These are phyloP conservation scores for Cyathus striatus DNA, from an alignment of 768 basidiomycete genomes.

Conservation along the genomic window DNA sequence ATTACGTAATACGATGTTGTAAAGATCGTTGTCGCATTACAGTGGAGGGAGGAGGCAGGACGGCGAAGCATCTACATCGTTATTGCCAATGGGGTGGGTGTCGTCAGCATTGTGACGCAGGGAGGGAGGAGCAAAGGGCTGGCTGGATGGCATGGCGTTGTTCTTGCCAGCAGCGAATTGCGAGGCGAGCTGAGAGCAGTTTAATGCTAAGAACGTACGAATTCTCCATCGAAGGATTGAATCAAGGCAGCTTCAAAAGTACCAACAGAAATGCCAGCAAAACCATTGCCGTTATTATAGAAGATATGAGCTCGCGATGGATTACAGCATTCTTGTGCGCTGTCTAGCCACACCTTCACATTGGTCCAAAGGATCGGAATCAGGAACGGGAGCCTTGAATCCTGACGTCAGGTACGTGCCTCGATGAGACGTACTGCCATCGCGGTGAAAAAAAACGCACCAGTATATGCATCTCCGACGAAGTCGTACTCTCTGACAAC, in stretches of 20 bases:
- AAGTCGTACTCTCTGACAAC: slow-evolving; percentile 51
- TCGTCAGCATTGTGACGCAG: too few relatives aligned
- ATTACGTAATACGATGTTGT: too few relatives aligned
- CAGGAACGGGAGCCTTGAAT: slow-evolving; percentile 43
- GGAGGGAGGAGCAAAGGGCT: too few relatives aligned
- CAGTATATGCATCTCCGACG: slow-evolving; percentile 50
- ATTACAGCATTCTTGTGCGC: not conserved
- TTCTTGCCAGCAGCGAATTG: slow-evolving; percentile 39
- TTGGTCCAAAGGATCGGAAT: slow-evolving; percentile 47
- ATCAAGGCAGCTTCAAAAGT: slow-evolving; percentile 47
- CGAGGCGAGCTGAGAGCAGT: slow-evolving; percentile 35
- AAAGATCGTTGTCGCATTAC: too few relatives aligned
- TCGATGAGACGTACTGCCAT: not conserved
- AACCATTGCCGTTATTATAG: slow-evolving; percentile 43
- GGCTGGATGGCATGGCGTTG: too few relatives aligned
- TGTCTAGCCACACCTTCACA: slow-evolving; percentile 29
- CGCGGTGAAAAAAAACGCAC: slow-evolving; percentile 14
- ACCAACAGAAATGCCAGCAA: slow-evolving; percentile 35
- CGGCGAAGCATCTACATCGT: too few relatives aligned
- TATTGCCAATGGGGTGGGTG: too few relatives aligned
- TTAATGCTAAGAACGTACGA: slow-evolving; percentile 30
- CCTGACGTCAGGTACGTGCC: slow-evolving; percentile 20
- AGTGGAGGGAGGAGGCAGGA: too few relatives aligned
- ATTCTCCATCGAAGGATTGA: slow-evolving; percentile 49
- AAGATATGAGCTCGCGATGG: not conserved